Conservation (phyloP, 768 basidiomycete genomes). For the Psilocybe cyanescens region DNA sequence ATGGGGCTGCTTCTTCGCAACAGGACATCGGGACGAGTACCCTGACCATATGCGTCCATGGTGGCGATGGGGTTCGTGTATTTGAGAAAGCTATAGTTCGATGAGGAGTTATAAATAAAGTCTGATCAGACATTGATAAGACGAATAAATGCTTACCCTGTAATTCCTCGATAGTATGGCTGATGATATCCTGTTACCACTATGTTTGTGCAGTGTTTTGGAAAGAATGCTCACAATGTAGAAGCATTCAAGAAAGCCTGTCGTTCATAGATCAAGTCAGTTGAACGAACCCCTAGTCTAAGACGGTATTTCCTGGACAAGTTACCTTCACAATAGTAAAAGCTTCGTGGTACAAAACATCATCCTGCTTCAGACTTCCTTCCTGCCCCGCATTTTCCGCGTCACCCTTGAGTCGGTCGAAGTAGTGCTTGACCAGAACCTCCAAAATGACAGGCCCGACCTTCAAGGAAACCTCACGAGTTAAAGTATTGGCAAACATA, state of each 20-base stretch:
- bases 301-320: not conserved
- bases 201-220: not conserved
- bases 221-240: conserved; percentile 52
- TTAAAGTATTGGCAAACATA: conserved; percentile 51
- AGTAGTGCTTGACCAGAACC: conserved; percentile 86
- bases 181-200: conserved; percentile 27
- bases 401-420: conserved; percentile 62
- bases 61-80: conserved; percentile 81
- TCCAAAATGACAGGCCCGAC: conserved; percentile 76
- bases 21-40: conserved; percentile 73
- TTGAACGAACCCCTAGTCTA: not conserved
- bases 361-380: conserved; percentile 64
- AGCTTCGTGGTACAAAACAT: conserved; percentile 81
- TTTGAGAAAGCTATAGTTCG: conserved; percentile 64
- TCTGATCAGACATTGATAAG: not conserved
- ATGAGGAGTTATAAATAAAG: not conserved
- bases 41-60: conserved; percentile 77
- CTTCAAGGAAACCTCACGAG: conserved; percentile 62
- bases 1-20: conserved; percentile 74
- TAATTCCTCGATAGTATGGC: conserved; percentile 85
- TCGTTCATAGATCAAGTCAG: not conserved
- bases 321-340: conserved; percentile 76
- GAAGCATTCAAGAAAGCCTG: conserved; percentile 80
- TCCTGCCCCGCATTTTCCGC: conserved; percentile 38
- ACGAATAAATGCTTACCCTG: conserved; percentile 44